Percentiles rank a stretch among this genome's conserved stretches.
Evolutionary conservation across 202 grass and related monocot genomes (phyloP).

Genomic region (Carex sylvatica): DNA sequence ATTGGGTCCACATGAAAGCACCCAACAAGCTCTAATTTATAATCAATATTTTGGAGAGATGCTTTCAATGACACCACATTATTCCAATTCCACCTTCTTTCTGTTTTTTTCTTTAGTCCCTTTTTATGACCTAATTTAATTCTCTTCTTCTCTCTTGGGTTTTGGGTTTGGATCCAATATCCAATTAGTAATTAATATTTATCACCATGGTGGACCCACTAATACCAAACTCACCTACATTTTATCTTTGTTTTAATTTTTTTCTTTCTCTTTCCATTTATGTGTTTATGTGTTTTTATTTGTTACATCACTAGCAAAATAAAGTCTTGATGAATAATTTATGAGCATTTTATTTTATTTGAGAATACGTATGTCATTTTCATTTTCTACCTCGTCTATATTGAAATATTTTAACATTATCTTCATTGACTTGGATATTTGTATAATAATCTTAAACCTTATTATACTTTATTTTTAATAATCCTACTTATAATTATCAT

Average conservation of each 20-base stretch:
- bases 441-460: not conserved
- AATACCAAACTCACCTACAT: not conserved
- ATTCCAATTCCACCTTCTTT: constrained; percentile 13
- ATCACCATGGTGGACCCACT: not conserved
- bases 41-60: constrained; percentile 8
- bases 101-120: not conserved
- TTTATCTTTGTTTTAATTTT: no score
- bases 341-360: not conserved
- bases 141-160: not conserved
- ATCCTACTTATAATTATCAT: no score
- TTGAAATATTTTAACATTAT: not conserved
- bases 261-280: not conserved
- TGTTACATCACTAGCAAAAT: not conserved
- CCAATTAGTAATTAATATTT: not conserved
- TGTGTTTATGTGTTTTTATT: not conserved
- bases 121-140: constrained; percentile 24
- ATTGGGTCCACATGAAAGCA: constrained; percentile 20
- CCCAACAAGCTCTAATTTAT: constrained; percentile 11
- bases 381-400: not conserved
- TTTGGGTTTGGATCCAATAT: not conserved
- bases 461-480: not conserved
- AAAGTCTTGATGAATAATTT: not conserved
- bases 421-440: not conserved
- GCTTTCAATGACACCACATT: constrained; percentile 26
- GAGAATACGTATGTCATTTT: not conserved